Evolutionary conservation across 78 protist genomes (phyloP).

Genomic region (Dictyostelium citrinum): DNA sequence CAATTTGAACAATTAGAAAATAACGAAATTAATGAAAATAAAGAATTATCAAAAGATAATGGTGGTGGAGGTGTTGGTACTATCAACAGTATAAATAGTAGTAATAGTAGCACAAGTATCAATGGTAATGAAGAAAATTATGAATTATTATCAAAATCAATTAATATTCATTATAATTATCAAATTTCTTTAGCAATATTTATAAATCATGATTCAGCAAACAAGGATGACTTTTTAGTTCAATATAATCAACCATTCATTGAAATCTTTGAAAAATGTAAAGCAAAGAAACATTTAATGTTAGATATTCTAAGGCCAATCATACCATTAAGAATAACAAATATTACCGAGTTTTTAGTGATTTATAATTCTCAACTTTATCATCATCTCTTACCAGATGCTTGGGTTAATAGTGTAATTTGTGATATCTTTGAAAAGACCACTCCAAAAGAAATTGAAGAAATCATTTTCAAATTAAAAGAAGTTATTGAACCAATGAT

Average conservation of each 20-base stretch:
- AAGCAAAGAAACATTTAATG: constrained; percentile 1
- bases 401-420: neutral
- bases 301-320: neutral
- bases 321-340: neutral
- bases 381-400: neutral
- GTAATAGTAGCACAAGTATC: neutral
- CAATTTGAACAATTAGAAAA: neutral
- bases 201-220: neutral
- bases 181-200: constrained; percentile 3
- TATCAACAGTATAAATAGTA: neutral
- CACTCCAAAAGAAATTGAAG: neutral
- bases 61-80: neutral
- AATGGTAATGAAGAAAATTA: neutral
- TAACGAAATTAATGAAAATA: neutral
- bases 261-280: constrained; percentile 21
- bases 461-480: neutral
- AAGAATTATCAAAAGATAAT: neutral
- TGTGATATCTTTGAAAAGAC: constrained; percentile 12
- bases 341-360: neutral
- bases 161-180: constrained; percentile 5
- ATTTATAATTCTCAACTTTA: constrained; percentile 2
- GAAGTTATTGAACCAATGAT: neutral
- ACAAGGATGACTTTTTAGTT: neutral
- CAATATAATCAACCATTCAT: neutral
- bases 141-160: neutral